Evolutionary conservation across 257 asterid genomes (phyloP).

Genomic region (Plantago ovata): DNA sequence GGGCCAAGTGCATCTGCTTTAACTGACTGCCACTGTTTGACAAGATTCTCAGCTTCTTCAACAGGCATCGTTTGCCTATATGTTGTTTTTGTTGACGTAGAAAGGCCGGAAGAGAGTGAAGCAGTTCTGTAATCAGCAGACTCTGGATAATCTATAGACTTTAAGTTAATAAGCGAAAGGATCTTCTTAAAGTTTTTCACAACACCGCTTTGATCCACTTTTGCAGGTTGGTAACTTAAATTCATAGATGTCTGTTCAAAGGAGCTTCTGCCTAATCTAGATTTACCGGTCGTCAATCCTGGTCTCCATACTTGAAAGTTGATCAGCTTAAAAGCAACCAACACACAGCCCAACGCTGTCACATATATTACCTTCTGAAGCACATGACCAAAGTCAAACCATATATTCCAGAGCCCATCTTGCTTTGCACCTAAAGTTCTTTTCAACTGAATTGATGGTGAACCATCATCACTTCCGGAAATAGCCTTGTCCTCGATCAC

Average conservation of each 20-base stretch:
- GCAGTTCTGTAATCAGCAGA: conserved; percentile 42
- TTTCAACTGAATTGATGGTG: conserved; percentile 58
- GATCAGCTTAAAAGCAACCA: conserved; percentile 45
- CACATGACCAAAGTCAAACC: conserved; percentile 42
- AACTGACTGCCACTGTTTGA: conserved; percentile 78
- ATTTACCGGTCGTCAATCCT: conserved; percentile 27
- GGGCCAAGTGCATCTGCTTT: conserved; percentile 96
- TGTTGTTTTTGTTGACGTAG: conserved; percentile 43
- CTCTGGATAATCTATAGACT: conserved; percentile 35
- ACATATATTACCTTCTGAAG: conserved; percentile 54
- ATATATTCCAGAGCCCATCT: conserved; percentile 53
- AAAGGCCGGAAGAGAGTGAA: conserved; percentile 60
- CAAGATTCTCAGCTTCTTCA: conserved; percentile 93
- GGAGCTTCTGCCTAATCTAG: conserved; percentile 44
- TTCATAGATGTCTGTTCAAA: conserved; percentile 30
- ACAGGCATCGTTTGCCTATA: conserved; percentile 66
- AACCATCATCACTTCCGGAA: conserved; percentile 37
- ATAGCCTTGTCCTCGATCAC: conserved; percentile 41
- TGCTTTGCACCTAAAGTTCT: conserved; percentile 67
- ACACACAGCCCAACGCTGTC: conserved; percentile 64
- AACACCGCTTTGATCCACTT: conserved; percentile 36
- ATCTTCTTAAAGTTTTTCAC: conserved; percentile 40
- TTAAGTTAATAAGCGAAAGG: conserved; percentile 42
- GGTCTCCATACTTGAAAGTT: conserved; percentile 48
- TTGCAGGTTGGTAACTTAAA: conserved; percentile 27